Evolutionary conservation across 768 basidiomycete genomes (phyloP).

Genomic region (Suillus subluteus): DNA sequence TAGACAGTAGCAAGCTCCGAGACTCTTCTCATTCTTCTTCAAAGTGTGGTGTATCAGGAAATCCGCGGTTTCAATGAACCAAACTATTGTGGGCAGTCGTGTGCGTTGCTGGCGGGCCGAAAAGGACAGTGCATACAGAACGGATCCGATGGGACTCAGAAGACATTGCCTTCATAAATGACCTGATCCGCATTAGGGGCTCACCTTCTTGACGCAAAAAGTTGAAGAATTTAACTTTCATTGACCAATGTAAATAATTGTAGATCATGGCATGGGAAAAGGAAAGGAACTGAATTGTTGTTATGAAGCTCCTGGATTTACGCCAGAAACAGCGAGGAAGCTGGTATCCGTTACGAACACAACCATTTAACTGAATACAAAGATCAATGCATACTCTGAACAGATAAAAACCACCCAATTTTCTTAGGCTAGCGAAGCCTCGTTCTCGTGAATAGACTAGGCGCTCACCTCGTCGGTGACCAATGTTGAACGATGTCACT

Average conservation of each 20-base stretch:
- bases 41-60: background rate
- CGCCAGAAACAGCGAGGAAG: background rate
- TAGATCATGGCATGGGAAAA: background rate
- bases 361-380: background rate
- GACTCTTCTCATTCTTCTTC: background rate
- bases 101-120: background rate
- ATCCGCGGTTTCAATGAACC: background rate
- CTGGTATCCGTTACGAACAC: background rate
- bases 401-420: background rate
- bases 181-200: background rate
- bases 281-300: background rate
- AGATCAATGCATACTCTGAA: background rate
- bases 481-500: background rate
- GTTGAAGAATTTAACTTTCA: background rate
- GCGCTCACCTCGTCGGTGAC: background rate
- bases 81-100: background rate
- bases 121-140: background rate
- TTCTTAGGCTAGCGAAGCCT: background rate
- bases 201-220: background rate
- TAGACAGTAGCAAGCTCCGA: background rate
- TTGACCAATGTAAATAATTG: background rate
- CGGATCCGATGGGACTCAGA: background rate
- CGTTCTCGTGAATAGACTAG: background rate
- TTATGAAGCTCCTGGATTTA: background rate
- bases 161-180: background rate